These are phyloP conservation scores for Diutina catenulata DNA, from an alignment of 1,139 yeast genomes.

Conservation along the genomic window DNA sequence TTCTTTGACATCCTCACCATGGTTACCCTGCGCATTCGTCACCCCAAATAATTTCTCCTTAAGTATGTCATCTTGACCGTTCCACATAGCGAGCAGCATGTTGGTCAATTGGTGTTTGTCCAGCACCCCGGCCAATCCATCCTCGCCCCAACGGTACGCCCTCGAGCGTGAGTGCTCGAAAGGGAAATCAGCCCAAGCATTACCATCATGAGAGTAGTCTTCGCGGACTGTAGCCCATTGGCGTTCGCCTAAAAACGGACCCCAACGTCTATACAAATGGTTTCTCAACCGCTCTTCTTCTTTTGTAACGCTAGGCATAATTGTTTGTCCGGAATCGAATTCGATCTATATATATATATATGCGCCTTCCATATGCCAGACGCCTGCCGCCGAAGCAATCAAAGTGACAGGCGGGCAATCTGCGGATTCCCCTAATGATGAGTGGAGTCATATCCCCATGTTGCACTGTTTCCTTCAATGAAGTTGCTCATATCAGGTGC, in stretches of 20 bases:
- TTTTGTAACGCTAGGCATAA: too few species aligned
- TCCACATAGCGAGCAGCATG: conserved; percentile 80
- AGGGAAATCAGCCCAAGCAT: conserved; percentile 88
- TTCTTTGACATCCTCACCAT: conserved; percentile 87
- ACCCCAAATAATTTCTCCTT: conserved; percentile 85
- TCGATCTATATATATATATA: too few species aligned
- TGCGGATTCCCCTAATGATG: too few species aligned
- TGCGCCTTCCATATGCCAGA: too few species aligned
- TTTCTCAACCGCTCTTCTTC: conserved; percentile 3
- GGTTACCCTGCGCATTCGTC: conserved; percentile 90
- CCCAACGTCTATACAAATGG: conserved; percentile 69
- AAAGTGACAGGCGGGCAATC: too few species aligned
- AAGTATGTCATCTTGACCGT: conserved; percentile 74
- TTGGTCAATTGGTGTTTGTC: conserved; percentile 78
- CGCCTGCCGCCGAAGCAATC: too few species aligned
- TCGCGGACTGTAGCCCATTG: conserved; percentile 95
- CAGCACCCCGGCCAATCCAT: conserved; percentile 85
- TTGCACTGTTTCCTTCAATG: too few species aligned
- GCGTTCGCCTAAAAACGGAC: conserved; percentile 83
- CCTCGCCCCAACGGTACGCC: conserved; percentile 94
- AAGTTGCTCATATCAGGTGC: too few species aligned
- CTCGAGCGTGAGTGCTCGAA: conserved; percentile 80
- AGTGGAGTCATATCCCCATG: too few species aligned
- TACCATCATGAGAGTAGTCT: conserved; percentile 79
- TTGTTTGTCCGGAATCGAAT: too few species aligned